Evolutionary conservation across 192 early-diverging fungal species (phyloP).

Genomic region (Allomyces javanicus): DNA sequence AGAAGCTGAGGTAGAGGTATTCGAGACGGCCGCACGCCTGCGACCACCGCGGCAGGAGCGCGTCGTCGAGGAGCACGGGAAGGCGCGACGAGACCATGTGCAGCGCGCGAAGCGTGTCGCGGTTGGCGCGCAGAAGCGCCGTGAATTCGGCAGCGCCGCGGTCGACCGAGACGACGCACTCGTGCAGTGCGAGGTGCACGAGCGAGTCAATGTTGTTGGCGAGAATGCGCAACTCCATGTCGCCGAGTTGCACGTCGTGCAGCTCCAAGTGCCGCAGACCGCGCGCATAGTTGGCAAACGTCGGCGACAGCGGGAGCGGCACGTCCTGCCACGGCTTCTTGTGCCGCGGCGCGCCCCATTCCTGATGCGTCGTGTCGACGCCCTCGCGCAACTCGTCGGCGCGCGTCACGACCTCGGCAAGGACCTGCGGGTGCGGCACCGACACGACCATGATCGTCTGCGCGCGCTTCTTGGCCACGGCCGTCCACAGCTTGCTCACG

Average conservation of each 20-base stretch:
- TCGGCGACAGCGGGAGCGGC: neutral
- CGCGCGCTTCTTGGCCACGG: neutral
- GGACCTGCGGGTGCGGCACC: neutral
- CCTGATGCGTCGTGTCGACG: too few relatives aligned
- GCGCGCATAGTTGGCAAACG: neutral
- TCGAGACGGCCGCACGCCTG: neutral
- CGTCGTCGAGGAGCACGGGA: neutral
- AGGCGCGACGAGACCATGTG: neutral
- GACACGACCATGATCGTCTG: neutral
- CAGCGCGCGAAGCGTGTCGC: neutral
- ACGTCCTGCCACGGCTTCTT: neutral
- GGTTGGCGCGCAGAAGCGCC: neutral
- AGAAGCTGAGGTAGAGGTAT: neutral
- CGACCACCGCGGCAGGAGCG: neutral
- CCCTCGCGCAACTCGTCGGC: neutral
- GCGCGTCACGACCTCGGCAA: neutral
- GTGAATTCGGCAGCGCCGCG: neutral
- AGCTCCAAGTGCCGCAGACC: neutral
- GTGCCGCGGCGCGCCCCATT: too few relatives aligned
- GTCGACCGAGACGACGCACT: neutral
- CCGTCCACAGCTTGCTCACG: neutral
- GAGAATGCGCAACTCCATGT: neutral
- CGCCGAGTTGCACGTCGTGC: neutral
- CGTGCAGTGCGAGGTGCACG: neutral
- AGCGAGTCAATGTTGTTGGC: neutral